Percentiles rank a stretch among this genome's conserved stretches.
phyloP scores from a whole-genome alignment of 179 eudicot species.

The Actinidia polygama region DNA sequence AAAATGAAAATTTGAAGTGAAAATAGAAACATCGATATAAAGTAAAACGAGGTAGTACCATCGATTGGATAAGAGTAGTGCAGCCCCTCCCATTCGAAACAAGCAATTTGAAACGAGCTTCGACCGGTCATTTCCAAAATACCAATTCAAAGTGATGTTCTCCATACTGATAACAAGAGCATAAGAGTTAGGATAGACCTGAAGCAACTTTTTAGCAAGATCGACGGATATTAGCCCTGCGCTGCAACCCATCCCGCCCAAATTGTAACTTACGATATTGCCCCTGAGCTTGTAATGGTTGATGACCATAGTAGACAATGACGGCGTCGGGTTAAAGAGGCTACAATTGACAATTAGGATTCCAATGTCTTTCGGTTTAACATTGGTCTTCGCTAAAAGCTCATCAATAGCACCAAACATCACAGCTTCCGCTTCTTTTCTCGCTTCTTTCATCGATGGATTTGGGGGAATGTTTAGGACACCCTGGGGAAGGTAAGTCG shows the following conservation, averaged over 20 bases:
- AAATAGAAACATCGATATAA: too few relatives aligned
- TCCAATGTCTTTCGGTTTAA: conserved; percentile 74
- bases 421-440: conserved; percentile 67
- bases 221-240: conserved; percentile 76
- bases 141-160: conserved; percentile 7
- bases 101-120: too few relatives aligned
- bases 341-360: conserved; percentile 78
- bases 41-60: too few relatives aligned
- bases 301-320: conserved; percentile 78
- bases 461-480: conserved; percentile 71
- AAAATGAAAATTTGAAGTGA: too few relatives aligned
- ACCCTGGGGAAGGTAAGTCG: conserved; percentile 69
- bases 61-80: too few relatives aligned
- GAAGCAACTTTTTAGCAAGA: conserved; percentile 73
- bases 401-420: conserved; percentile 84
- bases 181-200: conserved; percentile 57
- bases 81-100: too few relatives aligned
- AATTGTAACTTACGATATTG: conserved; percentile 68
- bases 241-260: conserved; percentile 92
- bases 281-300: conserved; percentile 81
- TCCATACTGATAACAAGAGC: conserved; percentile 62
- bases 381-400: conserved; percentile 64
- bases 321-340: conserved; percentile 81
- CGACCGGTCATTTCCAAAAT: too few relatives aligned
- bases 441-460: conserved; percentile 68